Percentiles rank a stretch among this genome's conserved stretches.
These are phyloP conservation scores for Penicillium paxilli DNA, from an alignment of 495 filamentous ascomycete species.

Conservation along the genomic window DNA sequence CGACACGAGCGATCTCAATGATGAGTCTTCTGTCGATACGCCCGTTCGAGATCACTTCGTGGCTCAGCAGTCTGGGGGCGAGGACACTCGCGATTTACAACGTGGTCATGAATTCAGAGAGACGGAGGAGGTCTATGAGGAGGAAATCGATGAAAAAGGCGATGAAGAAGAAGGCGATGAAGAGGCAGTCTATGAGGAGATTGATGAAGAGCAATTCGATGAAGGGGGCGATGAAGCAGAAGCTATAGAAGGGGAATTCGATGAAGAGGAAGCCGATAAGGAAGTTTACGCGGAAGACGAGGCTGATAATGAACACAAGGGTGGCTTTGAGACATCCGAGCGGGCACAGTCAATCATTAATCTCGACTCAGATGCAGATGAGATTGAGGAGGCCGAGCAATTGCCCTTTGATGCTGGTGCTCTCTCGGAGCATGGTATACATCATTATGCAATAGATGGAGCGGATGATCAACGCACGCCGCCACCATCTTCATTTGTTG, in stretches of 20 bases:
- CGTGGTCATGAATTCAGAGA: background rate
- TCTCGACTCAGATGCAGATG: constrained; percentile 1
- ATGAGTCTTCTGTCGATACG: constrained; percentile 18
- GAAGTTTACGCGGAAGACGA: background rate
- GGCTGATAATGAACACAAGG: background rate
- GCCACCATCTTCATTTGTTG: background rate
- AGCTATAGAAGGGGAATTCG: too few relatives aligned
- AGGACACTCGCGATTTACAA: background rate
- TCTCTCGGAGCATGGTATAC: background rate
- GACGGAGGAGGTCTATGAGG: background rate
- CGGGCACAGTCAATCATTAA: background rate
- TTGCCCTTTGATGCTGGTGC: background rate
- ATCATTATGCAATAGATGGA: background rate
- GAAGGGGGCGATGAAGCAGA: background rate
- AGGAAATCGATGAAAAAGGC: background rate
- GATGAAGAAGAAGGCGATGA: background rate
- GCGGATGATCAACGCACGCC: background rate
- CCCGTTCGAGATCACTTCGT: constrained; percentile 5
- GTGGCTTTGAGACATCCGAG: background rate
- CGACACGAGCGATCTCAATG: constrained; percentile 16
- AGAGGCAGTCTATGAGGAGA: background rate
- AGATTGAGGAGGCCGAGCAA: background rate
- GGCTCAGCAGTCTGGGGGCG: background rate
- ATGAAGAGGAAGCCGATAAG: background rate
- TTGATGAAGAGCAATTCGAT: background rate